Base-by-base conservation (phyloP, 176 grass and related monocot genomes). In the Thalia dealbata region DNA sequence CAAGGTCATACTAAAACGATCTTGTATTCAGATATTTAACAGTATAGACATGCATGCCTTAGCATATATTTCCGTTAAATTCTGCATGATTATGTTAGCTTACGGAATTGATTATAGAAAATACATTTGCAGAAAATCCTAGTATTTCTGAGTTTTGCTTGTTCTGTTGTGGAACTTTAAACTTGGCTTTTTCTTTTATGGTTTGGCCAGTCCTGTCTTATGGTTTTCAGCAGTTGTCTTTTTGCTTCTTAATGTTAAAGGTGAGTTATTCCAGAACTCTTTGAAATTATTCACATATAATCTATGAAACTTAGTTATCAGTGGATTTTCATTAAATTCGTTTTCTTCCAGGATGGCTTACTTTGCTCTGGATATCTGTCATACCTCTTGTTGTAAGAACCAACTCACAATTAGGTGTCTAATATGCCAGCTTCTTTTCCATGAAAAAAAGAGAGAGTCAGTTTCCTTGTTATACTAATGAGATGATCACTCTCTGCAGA, bases 331-430 rank as follows among this genome's bases (percentile, higher is more conserved):
- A 51, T 26, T 29, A 29, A 25, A 50, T 73, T 55, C 63, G 46
- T 64, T 75, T 15, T 62, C 12, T 75, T 44, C 19, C 83, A 96
- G 88, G 93, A 21, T 69, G 83, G 89, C 93, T 92, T 69, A 90
- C 85, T 7, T 76, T 96, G 84, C 80, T 92, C 11, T 92, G 87
- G 84, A 90, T 96, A 44, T 92, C 93, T 24, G 78, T 96, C 60
- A 77, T 96, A 76, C 92, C 92, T 7, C 19, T 96, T 74, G 73
- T 96, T 78, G 89, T 91, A 81, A 76, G 85, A 44, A 35, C 12
- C 18, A 43, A 32, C 48, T 11, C 22, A 10, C 12, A 32, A 25
- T 62, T 63, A 7, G 60, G 61, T 63, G 11, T 21, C 68, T 43
- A 21, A 13, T 67, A 15, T 30, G 51, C 69, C 42, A 67, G 35